These are phyloP conservation scores for Eurotiales sp. DNA, from an alignment of 2,329 filamentous ascomycete species.

Conservation along the genomic window DNA sequence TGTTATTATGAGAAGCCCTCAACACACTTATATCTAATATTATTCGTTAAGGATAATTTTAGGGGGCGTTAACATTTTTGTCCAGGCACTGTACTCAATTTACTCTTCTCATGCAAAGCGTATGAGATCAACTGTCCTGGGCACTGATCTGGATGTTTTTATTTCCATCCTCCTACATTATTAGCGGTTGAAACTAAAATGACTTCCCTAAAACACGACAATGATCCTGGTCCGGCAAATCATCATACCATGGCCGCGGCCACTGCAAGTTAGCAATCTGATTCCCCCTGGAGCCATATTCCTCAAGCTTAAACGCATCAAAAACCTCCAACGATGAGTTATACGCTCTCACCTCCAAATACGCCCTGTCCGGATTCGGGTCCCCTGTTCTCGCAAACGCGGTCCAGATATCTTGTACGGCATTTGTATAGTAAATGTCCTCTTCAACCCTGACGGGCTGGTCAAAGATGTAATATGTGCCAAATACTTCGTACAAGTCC, in stretches of 20 bases:
- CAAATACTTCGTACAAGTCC: constrained; percentile 14
- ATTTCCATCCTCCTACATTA: no score
- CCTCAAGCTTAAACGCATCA: neutral
- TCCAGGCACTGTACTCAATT: no score
- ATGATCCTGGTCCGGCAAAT: constrained; percentile 10
- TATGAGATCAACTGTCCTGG: no score
- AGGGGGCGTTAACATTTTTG: no score
- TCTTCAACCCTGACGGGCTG: constrained; percentile 11
- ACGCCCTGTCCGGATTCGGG: constrained; percentile 9
- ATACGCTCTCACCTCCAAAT: constrained; percentile 8
- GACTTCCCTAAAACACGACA: constrained; percentile 3
- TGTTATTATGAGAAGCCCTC: no score
- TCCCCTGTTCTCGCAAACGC: constrained; percentile 13
- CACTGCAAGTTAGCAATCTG: constrained; percentile 11
- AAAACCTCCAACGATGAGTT: constrained; percentile 2
- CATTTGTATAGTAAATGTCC: constrained; percentile 15
- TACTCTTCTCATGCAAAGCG: no score
- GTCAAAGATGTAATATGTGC: constrained; percentile 15
- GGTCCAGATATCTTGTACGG: constrained; percentile 15
- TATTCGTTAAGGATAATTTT: no score
- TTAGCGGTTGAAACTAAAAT: neutral
- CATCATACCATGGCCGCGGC: constrained; percentile 4
- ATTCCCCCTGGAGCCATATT: neutral
- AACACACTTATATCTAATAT: no score
- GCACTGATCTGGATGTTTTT: no score